A percentile compares a stretch with the other conserved stretches of the same genome.
Evolutionary conservation across 164 flowering plant species (phyloP).

Genomic region (Umbilicus rupestris): DNA sequence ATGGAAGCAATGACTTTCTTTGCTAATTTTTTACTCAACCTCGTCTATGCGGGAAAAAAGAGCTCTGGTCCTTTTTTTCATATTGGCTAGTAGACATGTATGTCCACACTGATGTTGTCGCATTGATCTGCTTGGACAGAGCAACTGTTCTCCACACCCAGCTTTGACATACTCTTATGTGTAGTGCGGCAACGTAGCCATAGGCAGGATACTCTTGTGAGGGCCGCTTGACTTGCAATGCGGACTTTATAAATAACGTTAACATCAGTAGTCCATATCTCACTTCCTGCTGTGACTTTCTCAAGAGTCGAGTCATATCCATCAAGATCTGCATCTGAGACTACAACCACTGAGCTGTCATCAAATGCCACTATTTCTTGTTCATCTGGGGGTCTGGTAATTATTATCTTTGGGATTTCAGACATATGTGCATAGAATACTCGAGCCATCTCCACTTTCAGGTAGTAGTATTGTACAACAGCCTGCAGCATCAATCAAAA

Average conservation of each 20-base stretch:
- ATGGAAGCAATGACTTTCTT: neutral
- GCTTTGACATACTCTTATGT: conserved; percentile 20
- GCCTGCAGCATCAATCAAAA: conserved; percentile 39
- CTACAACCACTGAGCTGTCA: conserved; percentile 60
- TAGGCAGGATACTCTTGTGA: conserved; percentile 56
- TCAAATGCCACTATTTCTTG: conserved; percentile 36
- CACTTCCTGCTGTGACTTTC: conserved; percentile 23
- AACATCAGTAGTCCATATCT: conserved; percentile 43
- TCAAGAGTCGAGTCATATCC: conserved; percentile 42
- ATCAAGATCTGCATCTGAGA: conserved; percentile 66
- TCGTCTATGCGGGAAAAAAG: neutral
- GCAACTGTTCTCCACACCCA: conserved; percentile 28
- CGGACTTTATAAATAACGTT: conserved; percentile 49
- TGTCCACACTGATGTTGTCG: conserved; percentile 50
- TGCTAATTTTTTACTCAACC: neutral
- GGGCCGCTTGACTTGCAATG: conserved; percentile 55
- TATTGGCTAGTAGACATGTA: conserved; percentile 35
- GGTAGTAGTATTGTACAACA: conserved; percentile 49
- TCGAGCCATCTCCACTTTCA: conserved; percentile 23
- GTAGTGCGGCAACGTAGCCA: conserved; percentile 39
- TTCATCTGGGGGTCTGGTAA: conserved; percentile 10
- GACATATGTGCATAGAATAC: conserved; percentile 9
- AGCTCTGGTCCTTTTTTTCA: neutral
- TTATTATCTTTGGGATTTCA: conserved; percentile 11
- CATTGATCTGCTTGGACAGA: conserved; percentile 32